Evolutionary conservation across 2,329 filamentous ascomycete species (phyloP).

Genomic region (Hypomyces perniciosus): DNA sequence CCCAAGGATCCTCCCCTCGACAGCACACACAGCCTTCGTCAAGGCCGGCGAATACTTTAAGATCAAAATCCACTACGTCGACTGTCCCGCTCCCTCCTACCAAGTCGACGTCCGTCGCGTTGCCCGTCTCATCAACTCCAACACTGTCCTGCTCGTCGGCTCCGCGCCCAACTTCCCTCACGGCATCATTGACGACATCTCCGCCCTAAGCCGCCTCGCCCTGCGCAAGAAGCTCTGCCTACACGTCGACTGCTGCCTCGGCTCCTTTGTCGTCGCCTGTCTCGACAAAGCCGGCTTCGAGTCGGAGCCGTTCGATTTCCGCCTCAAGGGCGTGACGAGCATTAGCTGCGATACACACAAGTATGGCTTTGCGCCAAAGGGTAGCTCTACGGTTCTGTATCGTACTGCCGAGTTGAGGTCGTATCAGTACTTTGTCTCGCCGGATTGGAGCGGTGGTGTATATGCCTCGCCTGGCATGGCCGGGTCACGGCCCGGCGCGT

Average conservation of each 20-base stretch:
- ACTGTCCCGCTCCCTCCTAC: constrained; percentile 78
- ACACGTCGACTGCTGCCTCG: constrained; percentile 96
- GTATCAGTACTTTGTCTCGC: constrained; percentile 94
- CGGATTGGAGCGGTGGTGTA: constrained; percentile 92
- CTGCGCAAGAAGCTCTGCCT: constrained; percentile 73
- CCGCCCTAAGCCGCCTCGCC: constrained; percentile 76
- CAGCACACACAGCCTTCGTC: constrained; percentile 91
- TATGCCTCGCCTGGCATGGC: constrained; percentile 92
- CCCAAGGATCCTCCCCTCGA: constrained; percentile 80
- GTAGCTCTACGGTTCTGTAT: constrained; percentile 90
- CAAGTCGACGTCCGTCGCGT: constrained; percentile 77
- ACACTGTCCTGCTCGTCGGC: constrained; percentile 88
- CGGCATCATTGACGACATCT: constrained; percentile 94
- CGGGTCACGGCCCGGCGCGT: constrained; percentile 82
- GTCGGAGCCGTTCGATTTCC: constrained; percentile 84
- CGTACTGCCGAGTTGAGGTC: constrained; percentile 69
- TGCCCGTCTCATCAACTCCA: constrained; percentile 81
- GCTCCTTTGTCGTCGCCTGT: constrained; percentile 89
- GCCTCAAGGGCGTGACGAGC: constrained; percentile 85
- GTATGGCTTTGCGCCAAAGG: constrained; percentile 97
- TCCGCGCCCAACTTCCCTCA: constrained; percentile 97
- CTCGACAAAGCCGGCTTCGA: constrained; percentile 92
- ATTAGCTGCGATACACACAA: constrained; percentile 98
- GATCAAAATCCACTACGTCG: constrained; percentile 86
- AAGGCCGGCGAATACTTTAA: constrained; percentile 95